phyloP scores from a whole-genome alignment of 169 alveolate species.

The Plasmodium coatneyi region DNA sequence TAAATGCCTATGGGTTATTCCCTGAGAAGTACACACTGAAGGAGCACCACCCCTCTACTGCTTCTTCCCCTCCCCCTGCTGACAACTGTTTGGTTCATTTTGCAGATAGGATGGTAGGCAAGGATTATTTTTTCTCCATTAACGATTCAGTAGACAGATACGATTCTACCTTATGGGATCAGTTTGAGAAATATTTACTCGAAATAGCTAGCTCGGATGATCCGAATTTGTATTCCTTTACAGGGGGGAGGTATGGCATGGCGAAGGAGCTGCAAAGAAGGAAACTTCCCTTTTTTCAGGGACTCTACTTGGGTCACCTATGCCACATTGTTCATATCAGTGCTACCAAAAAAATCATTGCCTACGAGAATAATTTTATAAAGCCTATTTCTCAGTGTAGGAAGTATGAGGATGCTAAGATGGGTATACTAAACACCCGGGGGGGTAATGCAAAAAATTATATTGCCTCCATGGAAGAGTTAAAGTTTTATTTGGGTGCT shows the following conservation, averaged over 20 bases:
- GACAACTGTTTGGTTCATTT: constrained; percentile 80
- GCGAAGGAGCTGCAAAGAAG: constrained; percentile 80
- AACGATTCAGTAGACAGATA: constrained; percentile 81
- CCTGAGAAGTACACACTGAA: constrained; percentile 79
- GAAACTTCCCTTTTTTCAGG: constrained; percentile 82
- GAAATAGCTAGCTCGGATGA: constrained; percentile 78
- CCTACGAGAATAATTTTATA: constrained; percentile 76
- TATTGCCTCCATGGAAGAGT: constrained; percentile 73
- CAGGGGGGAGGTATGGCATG: constrained; percentile 88
- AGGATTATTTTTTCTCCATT: constrained; percentile 78
- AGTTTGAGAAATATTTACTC: constrained; percentile 77
- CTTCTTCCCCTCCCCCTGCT: constrained; percentile 7
- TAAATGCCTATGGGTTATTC: constrained; percentile 76
- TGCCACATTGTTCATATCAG: constrained; percentile 88
- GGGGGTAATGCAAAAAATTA: constrained; percentile 27
- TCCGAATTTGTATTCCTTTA: constrained; percentile 76
- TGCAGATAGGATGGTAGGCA: constrained; percentile 71
- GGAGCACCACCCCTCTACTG: not conserved
- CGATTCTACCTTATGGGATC: constrained; percentile 78
- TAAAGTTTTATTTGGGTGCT: constrained; percentile 46
- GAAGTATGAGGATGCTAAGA: constrained; percentile 69
- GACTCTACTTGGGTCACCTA: constrained; percentile 82
- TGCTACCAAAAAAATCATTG: constrained; percentile 70
- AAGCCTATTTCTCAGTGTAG: constrained; percentile 77
- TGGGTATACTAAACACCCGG: constrained; percentile 30